Evolutionary conservation across 768 basidiomycete species (phyloP), one percentile per base, ranked within the genome.

Genomic region (Phylloporus scabripes): DNA sequence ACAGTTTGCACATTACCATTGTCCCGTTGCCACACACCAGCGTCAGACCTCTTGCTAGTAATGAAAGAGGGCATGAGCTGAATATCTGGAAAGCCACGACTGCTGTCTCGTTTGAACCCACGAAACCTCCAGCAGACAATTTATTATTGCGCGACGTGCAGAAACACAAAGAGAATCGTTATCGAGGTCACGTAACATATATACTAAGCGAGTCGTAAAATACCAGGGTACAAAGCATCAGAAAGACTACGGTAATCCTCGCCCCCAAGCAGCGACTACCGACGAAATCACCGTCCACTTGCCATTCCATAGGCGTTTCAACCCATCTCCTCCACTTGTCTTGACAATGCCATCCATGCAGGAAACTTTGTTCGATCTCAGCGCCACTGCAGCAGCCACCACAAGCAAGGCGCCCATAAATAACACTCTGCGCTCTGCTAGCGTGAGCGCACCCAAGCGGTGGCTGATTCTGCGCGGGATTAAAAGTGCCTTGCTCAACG

Each of bases 351-450:
- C 46, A 6, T 56, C 57, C 23, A 53, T 31, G 34, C 46, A 61
- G 2, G 56, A 20, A 2, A 59, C 23, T 31, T 29, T 62, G 14
- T 45, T 32, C 3, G 54, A 50, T 46, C 54, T 64, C 5, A 68
- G 42, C 2, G 83, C 84, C 61, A 90, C 71, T 8, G 85, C 86
- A 18, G 87, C 77, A 11, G 84, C 84, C 5, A 89, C 70, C 11
- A 85, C 79, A 23, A 89, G 61, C 26, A 87, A 76, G 18, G 84
- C 83, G 20, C 85, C 81, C 15, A 80, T 78, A 26, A 86, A 68
- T 61, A 86, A 50, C 5, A 62, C 46, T 28, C 64, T 56, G 21
- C 66, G 60, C 23, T 68, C 67, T 9, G 53, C 52, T 28, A 54
- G 44, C 4, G 60, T 65, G 48, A 69, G 61, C 15, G 61, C 51